A percentile compares a stretch with the other conserved stretches of the same genome.
Evolutionary conservation across 1,284 basidiomycete species (phyloP).

Genomic region (Cryptococcus sp.): DNA sequence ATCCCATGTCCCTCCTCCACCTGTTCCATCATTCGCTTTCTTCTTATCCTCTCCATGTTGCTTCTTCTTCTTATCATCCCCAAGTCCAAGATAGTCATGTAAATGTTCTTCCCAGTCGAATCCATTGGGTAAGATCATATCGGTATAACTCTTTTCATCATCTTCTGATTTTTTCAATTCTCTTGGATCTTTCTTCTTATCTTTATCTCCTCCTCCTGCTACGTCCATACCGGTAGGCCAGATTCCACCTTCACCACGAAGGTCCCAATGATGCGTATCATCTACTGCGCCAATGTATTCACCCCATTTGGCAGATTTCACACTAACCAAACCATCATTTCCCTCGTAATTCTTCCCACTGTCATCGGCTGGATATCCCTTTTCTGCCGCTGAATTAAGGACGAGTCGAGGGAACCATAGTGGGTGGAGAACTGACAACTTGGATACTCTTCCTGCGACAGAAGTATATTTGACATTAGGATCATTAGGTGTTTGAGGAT

Average conservation of each 20-base stretch:
- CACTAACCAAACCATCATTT: constrained; percentile 90
- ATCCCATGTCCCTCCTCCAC: constrained; percentile 26
- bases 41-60: background rate
- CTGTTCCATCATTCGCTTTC: background rate
- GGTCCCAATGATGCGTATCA: constrained; percentile 93
- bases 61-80: background rate
- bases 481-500: constrained; percentile 82
- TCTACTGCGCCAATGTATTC: constrained; percentile 88
- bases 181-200: constrained; percentile 14
- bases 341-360: constrained; percentile 62
- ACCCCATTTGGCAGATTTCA: constrained; percentile 86
- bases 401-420: constrained; percentile 96
- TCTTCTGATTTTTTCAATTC: background rate
- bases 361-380: constrained; percentile 47
- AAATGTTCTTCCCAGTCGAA: constrained; percentile 20
- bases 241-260: constrained; percentile 67
- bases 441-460: constrained; percentile 70
- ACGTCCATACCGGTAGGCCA: constrained; percentile 34
- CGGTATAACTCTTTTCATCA: background rate
- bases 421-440: constrained; percentile 79
- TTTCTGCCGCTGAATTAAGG: constrained; percentile 62
- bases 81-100: constrained; percentile 19
- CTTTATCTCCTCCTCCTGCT: constrained; percentile 25
- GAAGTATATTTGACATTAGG: constrained; percentile 85
- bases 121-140: constrained; percentile 11